Conservation (phyloP, 257 asterid genomes). For the Craterostigma plantagineum region DNA sequence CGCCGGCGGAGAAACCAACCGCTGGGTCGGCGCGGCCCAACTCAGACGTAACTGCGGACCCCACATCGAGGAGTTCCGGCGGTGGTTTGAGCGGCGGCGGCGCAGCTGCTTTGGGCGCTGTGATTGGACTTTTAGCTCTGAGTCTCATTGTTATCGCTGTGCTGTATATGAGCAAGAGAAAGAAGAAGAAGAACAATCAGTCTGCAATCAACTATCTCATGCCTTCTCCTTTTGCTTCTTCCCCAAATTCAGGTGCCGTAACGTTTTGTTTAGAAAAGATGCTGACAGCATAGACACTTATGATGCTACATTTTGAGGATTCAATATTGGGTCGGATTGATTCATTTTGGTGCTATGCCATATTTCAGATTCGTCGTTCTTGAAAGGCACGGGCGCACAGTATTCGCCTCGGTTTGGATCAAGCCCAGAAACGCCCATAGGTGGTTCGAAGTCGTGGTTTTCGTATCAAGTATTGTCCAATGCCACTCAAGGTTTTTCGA, state of each 20-base stretch:
- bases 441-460: constrained; percentile 59
- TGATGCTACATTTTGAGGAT: constrained; percentile 3
- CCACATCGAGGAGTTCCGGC: constrained; percentile 15
- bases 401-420: constrained; percentile 28
- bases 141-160: constrained; percentile 40
- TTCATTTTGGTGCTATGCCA: constrained; percentile 1
- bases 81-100: constrained; percentile 26
- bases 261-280: neutral
- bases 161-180: constrained; percentile 37
- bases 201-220: constrained; percentile 23
- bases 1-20: constrained; percentile 60
- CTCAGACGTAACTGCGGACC: constrained; percentile 24
- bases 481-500: constrained; percentile 49
- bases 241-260: constrained; percentile 62
- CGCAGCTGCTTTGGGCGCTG: constrained; percentile 32
- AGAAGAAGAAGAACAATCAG: constrained; percentile 31
- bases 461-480: constrained; percentile 48
- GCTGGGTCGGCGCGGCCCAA: constrained; percentile 28
- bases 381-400: constrained; percentile 37
- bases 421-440: constrained; percentile 50
- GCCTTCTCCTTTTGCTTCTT: constrained; percentile 69
- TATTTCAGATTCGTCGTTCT: constrained; percentile 49
- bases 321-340: neutral
- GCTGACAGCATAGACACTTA: neutral
- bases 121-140: constrained; percentile 50